Conservation (phyloP, 306 rosid species). For the Ammopiptanthus mongolicus region DNA sequence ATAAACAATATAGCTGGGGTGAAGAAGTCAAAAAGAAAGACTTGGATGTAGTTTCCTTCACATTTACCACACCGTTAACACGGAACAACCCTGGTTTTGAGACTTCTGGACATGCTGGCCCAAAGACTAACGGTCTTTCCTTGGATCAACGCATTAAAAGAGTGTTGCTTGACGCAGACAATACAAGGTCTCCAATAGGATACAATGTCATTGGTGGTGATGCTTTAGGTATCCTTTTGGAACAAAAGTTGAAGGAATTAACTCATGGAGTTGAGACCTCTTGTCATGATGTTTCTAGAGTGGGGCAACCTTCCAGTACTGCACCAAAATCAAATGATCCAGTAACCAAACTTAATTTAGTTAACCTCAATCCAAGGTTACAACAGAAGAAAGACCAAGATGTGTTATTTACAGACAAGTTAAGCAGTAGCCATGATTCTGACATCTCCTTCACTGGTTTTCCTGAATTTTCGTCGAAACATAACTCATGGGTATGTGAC, state of each 20-base stretch:
- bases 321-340: constrained; percentile 30
- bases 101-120: constrained; percentile 36
- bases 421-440: constrained; percentile 29
- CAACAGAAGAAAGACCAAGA: constrained; percentile 43
- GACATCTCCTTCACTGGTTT: constrained; percentile 43
- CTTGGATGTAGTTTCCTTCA: constrained; percentile 89
- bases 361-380: constrained; percentile 22
- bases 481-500: constrained; percentile 57
- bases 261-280: constrained; percentile 49
- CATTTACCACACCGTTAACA: constrained; percentile 87
- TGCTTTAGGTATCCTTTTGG: constrained; percentile 81
- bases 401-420: constrained; percentile 22
- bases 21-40: constrained; percentile 66
- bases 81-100: constrained; percentile 52
- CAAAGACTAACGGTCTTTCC: constrained; percentile 32
- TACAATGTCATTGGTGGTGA: constrained; percentile 74
- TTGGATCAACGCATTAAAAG: constrained; percentile 58
- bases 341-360: constrained; percentile 28
- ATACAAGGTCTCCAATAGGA: constrained; percentile 60
- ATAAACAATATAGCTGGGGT: constrained; percentile 39
- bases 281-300: constrained; percentile 34
- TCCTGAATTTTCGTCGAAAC: constrained; percentile 42
- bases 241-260: constrained; percentile 78
- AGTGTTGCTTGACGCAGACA: constrained; percentile 46
- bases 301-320: constrained; percentile 38